Conservation (phyloP, 768 basidiomycete species). For the Clitopilus hobsonii region DNA sequence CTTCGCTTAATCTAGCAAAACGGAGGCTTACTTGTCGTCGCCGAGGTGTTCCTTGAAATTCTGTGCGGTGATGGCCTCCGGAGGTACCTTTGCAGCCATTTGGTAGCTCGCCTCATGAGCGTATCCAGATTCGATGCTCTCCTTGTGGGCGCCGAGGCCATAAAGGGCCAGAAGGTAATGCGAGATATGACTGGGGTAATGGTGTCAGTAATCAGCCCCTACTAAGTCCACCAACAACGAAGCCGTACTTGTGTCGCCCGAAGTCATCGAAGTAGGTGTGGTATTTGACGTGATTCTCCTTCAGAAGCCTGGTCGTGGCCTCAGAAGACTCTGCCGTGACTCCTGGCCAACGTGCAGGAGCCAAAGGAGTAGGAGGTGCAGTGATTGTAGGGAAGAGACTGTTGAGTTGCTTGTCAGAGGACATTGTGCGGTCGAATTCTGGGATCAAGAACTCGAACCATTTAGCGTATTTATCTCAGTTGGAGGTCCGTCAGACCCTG, state of each 20-base stretch:
- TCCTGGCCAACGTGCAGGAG: slow-evolving; percentile 22
- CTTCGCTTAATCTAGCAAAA: not conserved
- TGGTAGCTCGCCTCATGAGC: slow-evolving; percentile 24
- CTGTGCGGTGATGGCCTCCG: slow-evolving; percentile 33
- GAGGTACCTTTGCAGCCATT: slow-evolving; percentile 30
- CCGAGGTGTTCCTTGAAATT: slow-evolving; percentile 54
- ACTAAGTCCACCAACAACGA: slow-evolving; percentile 9
- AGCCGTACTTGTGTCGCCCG: slow-evolving; percentile 46
- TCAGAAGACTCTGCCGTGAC: slow-evolving; percentile 26
- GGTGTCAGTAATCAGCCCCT: not conserved
- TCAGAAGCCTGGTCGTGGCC: slow-evolving; percentile 26
- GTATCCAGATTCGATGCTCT: slow-evolving; percentile 29
- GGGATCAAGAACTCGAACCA: not conserved
- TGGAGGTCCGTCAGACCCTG: not conserved
- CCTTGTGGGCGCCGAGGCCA: slow-evolving; percentile 16
- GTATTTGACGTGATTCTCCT: slow-evolving; percentile 42
- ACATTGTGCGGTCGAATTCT: not conserved
- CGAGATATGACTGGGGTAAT: slow-evolving; percentile 16
- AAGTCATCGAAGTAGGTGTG: slow-evolving; percentile 45
- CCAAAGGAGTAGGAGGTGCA: slow-evolving; percentile 13
- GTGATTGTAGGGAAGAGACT: slow-evolving; percentile 3
- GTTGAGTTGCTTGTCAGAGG: not conserved
- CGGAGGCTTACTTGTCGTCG: slow-evolving; percentile 38
- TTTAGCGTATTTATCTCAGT: not conserved
- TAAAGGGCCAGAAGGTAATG: slow-evolving; percentile 21